phyloP scores from a whole-genome alignment of 768 basidiomycete species.

The Clitopilus passeckerianus region DNA sequence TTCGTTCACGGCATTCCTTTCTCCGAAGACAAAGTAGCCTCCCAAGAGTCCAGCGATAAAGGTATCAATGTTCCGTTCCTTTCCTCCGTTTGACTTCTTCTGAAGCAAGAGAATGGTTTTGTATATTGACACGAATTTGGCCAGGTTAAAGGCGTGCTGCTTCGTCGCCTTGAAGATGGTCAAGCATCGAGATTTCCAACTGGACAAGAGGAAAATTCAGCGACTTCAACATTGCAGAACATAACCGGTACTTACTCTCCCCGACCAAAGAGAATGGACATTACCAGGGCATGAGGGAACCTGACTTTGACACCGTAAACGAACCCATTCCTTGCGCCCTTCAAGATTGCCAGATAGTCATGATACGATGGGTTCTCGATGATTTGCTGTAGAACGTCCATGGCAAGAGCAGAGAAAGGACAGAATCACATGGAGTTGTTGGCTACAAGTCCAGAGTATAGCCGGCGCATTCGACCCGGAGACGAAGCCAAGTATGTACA shows the following conservation, averaged over 20 bases:
- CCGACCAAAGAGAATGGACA: constrained; percentile 90
- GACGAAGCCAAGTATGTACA: neutral
- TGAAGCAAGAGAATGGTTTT: constrained; percentile 83
- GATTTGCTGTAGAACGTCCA: constrained; percentile 36
- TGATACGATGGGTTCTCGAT: constrained; percentile 74
- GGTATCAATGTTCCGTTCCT: constrained; percentile 75
- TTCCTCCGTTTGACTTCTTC: constrained; percentile 75
- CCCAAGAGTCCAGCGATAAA: constrained; percentile 92
- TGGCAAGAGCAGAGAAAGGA: constrained; percentile 8
- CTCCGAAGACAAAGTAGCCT: constrained; percentile 85
- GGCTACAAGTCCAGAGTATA: neutral
- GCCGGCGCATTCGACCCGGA: constrained; percentile 7
- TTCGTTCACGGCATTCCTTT: constrained; percentile 85
- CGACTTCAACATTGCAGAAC: constrained; percentile 3
- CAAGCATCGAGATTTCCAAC: constrained; percentile 64
- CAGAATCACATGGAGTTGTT: neutral
- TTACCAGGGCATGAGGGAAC: constrained; percentile 94
- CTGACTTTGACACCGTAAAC: constrained; percentile 89
- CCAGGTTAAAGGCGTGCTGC: constrained; percentile 88
- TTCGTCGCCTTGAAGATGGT: constrained; percentile 81
- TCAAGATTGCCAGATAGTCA: constrained; percentile 88
- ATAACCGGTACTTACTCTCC: constrained; percentile 66
- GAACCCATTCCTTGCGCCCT: constrained; percentile 88
- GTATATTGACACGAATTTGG: constrained; percentile 92
- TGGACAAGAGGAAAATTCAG: constrained; percentile 23